Evolutionary conservation across 108 stramenopile species (phyloP).

Genomic region (Asterionellopsis glacialis): DNA sequence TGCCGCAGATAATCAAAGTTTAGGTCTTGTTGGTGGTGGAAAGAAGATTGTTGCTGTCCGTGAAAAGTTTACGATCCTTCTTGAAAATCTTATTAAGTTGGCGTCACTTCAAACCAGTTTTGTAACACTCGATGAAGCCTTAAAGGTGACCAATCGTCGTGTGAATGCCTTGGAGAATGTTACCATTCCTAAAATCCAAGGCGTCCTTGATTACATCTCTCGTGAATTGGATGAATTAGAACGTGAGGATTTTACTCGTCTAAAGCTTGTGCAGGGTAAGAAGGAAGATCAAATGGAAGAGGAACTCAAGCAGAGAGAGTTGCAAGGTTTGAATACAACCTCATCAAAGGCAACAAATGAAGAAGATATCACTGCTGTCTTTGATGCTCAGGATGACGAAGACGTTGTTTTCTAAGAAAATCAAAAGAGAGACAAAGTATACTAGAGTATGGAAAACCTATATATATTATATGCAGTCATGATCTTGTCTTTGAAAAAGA

Average conservation of each 20-base stretch:
- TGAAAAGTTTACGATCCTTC: slow-evolving; percentile 84
- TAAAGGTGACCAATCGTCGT: slow-evolving; percentile 97
- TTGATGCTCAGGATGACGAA: slow-evolving; percentile 74
- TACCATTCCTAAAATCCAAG: slow-evolving; percentile 96
- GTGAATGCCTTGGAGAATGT: slow-evolving; percentile 99
- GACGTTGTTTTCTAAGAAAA: slow-evolving; percentile 83
- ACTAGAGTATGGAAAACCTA: background rate
- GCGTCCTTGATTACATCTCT: slow-evolving; percentile 87
- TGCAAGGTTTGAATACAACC: slow-evolving; percentile 21
- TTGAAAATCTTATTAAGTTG: slow-evolving; percentile 90
- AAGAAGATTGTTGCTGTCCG: slow-evolving; percentile 90
- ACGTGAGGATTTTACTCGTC: slow-evolving; percentile 96
- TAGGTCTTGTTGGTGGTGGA: slow-evolving; percentile 95
- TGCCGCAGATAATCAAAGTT: slow-evolving; percentile 79
- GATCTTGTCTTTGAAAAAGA: too few relatives aligned
- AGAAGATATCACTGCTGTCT: slow-evolving; percentile 72
- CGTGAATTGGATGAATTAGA: slow-evolving; percentile 98
- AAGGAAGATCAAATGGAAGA: slow-evolving; percentile 57
- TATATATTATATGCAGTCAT: too few relatives aligned
- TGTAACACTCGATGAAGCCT: slow-evolving; percentile 94
- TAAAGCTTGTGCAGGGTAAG: slow-evolving; percentile 93
- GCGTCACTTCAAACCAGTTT: slow-evolving; percentile 97
- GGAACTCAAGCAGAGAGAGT: slow-evolving; percentile 20
- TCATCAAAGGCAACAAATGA: slow-evolving; percentile 25
- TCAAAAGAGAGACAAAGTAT: background rate